Percentiles rank a stretch among this genome's conserved stretches.
These are phyloP conservation scores for Noccaea caerulescens DNA, from an alignment of 345 rosid genomes.

Conservation along the genomic window DNA sequence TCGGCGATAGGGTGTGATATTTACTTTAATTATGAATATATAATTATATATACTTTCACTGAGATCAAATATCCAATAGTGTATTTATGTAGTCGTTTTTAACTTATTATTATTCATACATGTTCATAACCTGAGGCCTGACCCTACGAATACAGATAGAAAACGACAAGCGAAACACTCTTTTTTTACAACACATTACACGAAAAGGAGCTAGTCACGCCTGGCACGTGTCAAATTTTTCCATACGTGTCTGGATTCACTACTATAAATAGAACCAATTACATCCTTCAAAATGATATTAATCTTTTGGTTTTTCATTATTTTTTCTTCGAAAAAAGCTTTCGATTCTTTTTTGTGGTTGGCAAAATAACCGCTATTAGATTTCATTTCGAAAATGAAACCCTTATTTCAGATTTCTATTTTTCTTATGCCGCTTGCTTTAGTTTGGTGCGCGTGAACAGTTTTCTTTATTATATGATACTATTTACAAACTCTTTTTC, in stretches of 20 bases:
- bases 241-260: constrained; percentile 32
- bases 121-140: constrained; percentile 3
- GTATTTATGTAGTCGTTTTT: too few species aligned
- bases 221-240: background rate
- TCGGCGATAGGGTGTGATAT: background rate
- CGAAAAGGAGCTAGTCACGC: constrained; percentile 2
- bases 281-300: background rate
- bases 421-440: background rate
- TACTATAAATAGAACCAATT: constrained; percentile 14
- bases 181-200: background rate
- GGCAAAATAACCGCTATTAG: too few species aligned
- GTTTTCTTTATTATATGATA: background rate
- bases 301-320: background rate
- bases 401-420: background rate
- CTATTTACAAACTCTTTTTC: too few species aligned
- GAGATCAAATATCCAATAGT: too few species aligned
- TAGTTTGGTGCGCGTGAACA: background rate
- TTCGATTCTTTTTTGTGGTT: background rate
- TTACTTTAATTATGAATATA: background rate
- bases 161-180: constrained; percentile 2
- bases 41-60: too few species aligned
- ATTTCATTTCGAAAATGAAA: background rate
- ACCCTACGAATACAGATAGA: background rate
- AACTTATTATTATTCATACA: background rate
- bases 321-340: background rate